Evolutionary conservation across 2,329 filamentous ascomycete species (phyloP).

Genomic region (Bipolaris bicolor): DNA sequence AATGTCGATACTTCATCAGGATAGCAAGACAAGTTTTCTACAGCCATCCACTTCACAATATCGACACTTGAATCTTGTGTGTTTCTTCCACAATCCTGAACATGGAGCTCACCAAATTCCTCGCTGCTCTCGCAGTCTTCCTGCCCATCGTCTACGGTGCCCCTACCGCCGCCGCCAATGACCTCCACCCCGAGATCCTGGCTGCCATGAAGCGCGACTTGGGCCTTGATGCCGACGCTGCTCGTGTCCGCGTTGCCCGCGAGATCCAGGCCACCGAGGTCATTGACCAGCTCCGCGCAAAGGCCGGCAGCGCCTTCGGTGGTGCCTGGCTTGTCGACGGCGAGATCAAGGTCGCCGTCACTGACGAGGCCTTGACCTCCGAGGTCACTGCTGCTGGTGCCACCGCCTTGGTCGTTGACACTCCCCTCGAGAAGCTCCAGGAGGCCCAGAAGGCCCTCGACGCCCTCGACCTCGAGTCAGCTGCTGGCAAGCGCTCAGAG

Average conservation of each 20-base stretch:
- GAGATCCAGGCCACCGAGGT: conserved; percentile 48
- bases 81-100: conserved; percentile 30
- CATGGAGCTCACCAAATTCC: conserved; percentile 51
- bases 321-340: conserved; percentile 52
- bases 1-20: conserved; percentile 12
- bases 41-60: conserved; percentile 25
- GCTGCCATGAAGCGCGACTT: conserved; percentile 55
- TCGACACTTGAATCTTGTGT: conserved; percentile 25
- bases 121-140: conserved; percentile 49
- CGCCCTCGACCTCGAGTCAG: conserved; percentile 46
- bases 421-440: conserved; percentile 47
- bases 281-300: conserved; percentile 46
- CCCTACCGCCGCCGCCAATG: conserved; percentile 44
- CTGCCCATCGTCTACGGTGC: conserved; percentile 52
- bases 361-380: conserved; percentile 45
- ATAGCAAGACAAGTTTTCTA: conserved; percentile 26
- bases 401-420: conserved; percentile 43
- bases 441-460: conserved; percentile 50
- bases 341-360: conserved; percentile 48
- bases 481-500: conserved; percentile 32
- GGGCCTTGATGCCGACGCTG: conserved; percentile 49
- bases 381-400: conserved; percentile 49
- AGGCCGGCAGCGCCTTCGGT: conserved; percentile 46
- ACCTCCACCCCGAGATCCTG: conserved; percentile 51
- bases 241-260: conserved; percentile 49